These are phyloP conservation scores for Penicillium manginii DNA, from an alignment of 495 filamentous ascomycete species.

Conservation along the genomic window DNA sequence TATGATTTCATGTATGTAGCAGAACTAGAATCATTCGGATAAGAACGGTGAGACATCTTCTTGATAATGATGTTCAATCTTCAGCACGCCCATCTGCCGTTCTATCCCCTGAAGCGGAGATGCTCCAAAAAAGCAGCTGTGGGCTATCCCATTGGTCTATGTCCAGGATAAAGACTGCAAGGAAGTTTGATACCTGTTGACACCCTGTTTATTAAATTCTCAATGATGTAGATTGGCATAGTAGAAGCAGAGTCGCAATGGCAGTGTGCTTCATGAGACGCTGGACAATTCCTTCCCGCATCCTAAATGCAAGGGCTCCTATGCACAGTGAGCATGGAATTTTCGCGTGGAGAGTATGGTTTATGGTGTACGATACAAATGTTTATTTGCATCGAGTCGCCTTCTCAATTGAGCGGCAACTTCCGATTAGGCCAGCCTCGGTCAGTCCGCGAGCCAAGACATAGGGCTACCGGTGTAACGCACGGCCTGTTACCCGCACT, in stretches of 20 bases:
- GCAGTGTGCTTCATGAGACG: not conserved
- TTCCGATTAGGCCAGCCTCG: not conserved
- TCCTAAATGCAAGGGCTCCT: not conserved
- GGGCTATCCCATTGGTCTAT: too few species aligned
- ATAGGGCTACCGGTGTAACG: conserved; percentile 1
- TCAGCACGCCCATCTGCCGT: too few species aligned
- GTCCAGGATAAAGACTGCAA: too few species aligned
- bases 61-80: too few species aligned
- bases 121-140: too few species aligned
- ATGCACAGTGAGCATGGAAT: not conserved
- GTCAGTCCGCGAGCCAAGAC: not conserved
- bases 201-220: not conserved
- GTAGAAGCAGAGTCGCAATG: not conserved
- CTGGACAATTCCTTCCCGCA: not conserved
- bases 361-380: not conserved
- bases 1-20: too few species aligned
- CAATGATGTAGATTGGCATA: not conserved
- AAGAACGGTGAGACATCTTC: too few species aligned
- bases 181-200: too few species aligned
- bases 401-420: not conserved
- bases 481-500: not conserved
- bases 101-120: too few species aligned
- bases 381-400: not conserved
- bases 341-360: not conserved
- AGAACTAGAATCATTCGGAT: too few species aligned